Percentiles rank a stretch among this genome's conserved stretches.
Evolutionary conservation across 192 early-diverging fungal genomes (phyloP).

Genomic region (Lunasporangiospora selenospora): DNA sequence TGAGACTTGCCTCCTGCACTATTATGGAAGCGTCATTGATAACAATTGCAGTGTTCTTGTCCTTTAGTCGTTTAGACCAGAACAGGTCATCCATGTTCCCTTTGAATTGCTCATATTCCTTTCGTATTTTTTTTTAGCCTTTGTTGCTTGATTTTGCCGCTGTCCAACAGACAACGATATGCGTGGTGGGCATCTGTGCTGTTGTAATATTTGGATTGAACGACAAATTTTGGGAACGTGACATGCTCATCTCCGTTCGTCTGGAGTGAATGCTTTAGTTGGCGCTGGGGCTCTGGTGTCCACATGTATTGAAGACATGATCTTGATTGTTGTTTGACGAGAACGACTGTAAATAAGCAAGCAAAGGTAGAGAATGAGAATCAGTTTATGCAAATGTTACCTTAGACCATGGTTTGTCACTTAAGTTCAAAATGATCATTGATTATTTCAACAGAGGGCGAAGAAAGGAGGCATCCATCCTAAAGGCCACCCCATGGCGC

Average conservation of each 20-base stretch:
- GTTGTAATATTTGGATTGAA: constrained; percentile 9
- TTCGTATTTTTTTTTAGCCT: constrained; percentile 3
- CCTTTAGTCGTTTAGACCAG: constrained; percentile 15
- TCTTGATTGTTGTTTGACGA: too few relatives aligned
- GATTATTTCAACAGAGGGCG: too few relatives aligned
- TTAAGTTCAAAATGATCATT: too few relatives aligned
- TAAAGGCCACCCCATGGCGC: constrained; percentile 24
- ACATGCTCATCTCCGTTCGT: constrained; percentile 16
- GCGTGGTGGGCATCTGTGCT: constrained; percentile 14
- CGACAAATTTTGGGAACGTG: constrained; percentile 10
- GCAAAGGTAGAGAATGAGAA: too few relatives aligned
- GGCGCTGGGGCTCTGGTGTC: too few relatives aligned
- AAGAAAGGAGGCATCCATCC: constrained; percentile 13
- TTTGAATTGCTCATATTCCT: constrained; percentile 18
- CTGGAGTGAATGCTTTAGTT: not conserved
- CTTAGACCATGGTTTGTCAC: too few relatives aligned
- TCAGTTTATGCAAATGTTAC: too few relatives aligned
- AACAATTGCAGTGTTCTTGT: constrained; percentile 12
- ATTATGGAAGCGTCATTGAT: constrained; percentile 4
- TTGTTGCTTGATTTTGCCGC: constrained; percentile 5
- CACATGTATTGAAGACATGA: constrained; percentile 12
- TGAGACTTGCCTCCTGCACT: constrained; percentile 16
- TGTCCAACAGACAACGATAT: constrained; percentile 1
- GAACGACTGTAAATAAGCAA: too few relatives aligned
- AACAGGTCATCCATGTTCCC: constrained; percentile 12